Conservation (phyloP, 257 asterid species). For the Knoxia roxburghii region DNA sequence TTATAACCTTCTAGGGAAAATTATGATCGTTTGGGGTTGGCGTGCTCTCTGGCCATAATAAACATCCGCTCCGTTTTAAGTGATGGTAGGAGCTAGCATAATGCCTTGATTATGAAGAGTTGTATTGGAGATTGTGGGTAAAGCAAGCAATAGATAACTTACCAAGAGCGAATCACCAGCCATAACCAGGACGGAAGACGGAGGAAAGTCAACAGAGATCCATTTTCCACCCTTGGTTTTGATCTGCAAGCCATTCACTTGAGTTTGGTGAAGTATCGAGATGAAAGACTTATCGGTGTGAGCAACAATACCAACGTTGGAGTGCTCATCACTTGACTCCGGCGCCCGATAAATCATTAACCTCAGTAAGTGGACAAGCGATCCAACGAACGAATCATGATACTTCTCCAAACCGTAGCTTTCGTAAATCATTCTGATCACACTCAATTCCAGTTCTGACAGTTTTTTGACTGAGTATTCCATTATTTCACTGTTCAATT, state of each 20-base stretch:
- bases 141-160: too few species aligned
- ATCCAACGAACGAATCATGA: slow-evolving; percentile 34
- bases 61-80: too few species aligned
- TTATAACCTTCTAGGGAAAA: too few species aligned
- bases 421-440: slow-evolving; percentile 50
- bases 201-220: neutral
- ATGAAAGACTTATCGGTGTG: slow-evolving; percentile 13
- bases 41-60: too few species aligned
- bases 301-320: neutral
- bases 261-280: slow-evolving; percentile 4
- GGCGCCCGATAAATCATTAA: slow-evolving; percentile 32
- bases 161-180: neutral
- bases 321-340: slow-evolving; percentile 6
- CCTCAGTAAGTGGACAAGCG: slow-evolving; percentile 46
- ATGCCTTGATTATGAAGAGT: too few species aligned
- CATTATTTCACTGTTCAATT: neutral
- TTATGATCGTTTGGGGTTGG: too few species aligned
- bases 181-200: neutral
- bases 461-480: slow-evolving; percentile 30
- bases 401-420: slow-evolving; percentile 50
- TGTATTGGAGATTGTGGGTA: too few species aligned
- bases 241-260: slow-evolving; percentile 2
- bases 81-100: too few species aligned
- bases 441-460: slow-evolving; percentile 41
- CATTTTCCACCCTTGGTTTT: neutral